Evolutionary conservation across 169 alveolate species (phyloP), one percentile per base, ranked within the genome.

Genomic region (Hepatocystis sp.): DNA sequence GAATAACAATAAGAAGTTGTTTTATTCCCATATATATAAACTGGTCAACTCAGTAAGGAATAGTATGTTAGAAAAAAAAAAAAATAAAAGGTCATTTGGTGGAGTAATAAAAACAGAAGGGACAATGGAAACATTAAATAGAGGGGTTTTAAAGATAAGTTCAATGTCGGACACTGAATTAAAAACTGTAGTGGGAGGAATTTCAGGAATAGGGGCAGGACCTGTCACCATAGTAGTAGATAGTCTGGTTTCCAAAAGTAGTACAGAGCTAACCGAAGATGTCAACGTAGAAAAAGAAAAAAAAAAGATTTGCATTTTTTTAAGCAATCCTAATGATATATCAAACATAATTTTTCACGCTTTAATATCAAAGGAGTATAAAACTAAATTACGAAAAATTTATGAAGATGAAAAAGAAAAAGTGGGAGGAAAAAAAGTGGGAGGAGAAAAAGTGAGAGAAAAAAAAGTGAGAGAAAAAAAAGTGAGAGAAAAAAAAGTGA

Each of bases 291-390:
- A 21, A 36, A 53, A 15, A 17, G 8, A 8, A 67, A 58, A n/a
- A 13, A 67, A 51, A 67, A 51, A 21, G 46, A 67, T 27, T 58
- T 46, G 21, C 1, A 8, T 44, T 11, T 76, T 76, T 76, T 30
- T 58, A 5, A 36, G 27, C 10, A 58, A 58, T 19, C 71, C 47
- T 36, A 58, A 34, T 58, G 76, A 76, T 13, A 60, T 51, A 36
- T 76, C 71, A 11, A 76, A 76, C 32, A 13, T 64, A 15, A 76
- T 76, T 21, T 76, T 58, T 39, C 53, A 76, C 36, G 66, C 88
- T 2, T 28, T 58, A 8, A 46, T 58, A 76, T 58, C 71, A 13
- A 30, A 58, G 8, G 52, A 42, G 28, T 58, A 58, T 23, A 46
- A 76, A 39, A 23, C 10, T 2, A 56, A 52, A 25, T 44, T 44